These are phyloP conservation scores for Cubamyces sp. DNA, from an alignment of 768 basidiomycete genomes.

Conservation along the genomic window DNA sequence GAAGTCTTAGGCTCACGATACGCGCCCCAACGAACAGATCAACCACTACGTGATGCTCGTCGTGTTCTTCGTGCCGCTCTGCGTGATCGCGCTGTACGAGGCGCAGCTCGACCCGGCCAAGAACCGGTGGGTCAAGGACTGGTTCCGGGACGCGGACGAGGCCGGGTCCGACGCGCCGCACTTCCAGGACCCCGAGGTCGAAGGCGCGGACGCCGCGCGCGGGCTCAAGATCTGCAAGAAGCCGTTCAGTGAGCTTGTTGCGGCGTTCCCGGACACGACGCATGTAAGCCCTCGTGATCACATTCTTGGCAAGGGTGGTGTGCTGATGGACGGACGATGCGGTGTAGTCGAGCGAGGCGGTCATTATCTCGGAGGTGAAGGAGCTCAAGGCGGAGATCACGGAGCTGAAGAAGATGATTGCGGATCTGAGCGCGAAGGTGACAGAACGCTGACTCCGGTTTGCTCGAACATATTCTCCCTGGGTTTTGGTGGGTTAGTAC, in stretches of 20 bases:
- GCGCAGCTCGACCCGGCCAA: conserved; percentile 52
- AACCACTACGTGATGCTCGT: conserved; percentile 79
- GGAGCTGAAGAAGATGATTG: conserved; percentile 42
- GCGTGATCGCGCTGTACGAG: conserved; percentile 77
- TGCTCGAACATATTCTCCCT: too few relatives aligned
- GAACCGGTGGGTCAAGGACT: conserved; percentile 66
- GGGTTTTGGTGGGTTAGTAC: too few relatives aligned
- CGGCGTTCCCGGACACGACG: conserved; percentile 71
- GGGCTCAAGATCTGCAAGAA: conserved; percentile 73
- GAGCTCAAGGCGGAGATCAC: conserved; percentile 52
- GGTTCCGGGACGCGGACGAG: conserved; percentile 66
- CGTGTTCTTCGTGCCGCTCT: conserved; percentile 83
- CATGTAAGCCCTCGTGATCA: conserved; percentile 57
- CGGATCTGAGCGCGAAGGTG: conserved; percentile 27
- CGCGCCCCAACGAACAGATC: conserved; percentile 44
- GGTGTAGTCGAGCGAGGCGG: conserved; percentile 68
- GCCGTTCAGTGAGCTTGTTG: conserved; percentile 69
- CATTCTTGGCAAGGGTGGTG: neutral
- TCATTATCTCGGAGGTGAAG: conserved; percentile 65
- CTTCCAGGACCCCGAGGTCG: conserved; percentile 62
- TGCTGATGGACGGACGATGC: neutral
- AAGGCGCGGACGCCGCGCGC: conserved; percentile 52
- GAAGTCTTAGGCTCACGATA: neutral
- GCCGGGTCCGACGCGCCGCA: conserved; percentile 57
- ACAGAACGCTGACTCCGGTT: neutral